Base-by-base conservation (phyloP, 1,139 yeast species). In the Lodderomyces margitis region DNA sequence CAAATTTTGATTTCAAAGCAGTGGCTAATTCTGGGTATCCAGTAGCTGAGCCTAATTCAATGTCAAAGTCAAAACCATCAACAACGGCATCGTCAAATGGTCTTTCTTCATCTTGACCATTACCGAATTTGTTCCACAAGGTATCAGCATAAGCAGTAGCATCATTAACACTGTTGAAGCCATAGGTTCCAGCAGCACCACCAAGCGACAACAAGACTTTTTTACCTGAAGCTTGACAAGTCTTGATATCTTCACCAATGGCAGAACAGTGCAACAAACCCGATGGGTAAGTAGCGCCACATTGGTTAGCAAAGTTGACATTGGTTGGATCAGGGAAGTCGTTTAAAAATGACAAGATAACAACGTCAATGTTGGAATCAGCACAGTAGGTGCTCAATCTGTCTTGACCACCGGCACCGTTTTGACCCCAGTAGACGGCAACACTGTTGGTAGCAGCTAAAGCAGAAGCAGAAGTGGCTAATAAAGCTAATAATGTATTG, bases 401-500 rank as follows among this genome's bases (percentile, higher is more conserved):
- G 45, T 78, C 69, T 61, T 89, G 96, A 37, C 79, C 59, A n/a
- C 88, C 88, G 28, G 80, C 84, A 28, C 53, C 52, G 34, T 82
- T 79, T 64, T 88, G 96, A 39, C 96, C 96, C 95, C 96, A 87
- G 64, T 87, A 87, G 20, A 85, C 70, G 24, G 81, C 95, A 40
- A 86, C 78, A 50, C 83, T 82, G 43, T 75, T 68, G 21, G 76
- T 59, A n/a, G 64, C 47, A 11, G 64, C 46, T 15, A 71, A 61
- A 45, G 72, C 68, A 44, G 75, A 72, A 17, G 73, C 69, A 15
- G 42, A 28, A 5, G 44, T 37, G 20, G 46, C 46, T 38, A 48
- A 40, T 21, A 44, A 30, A 25, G 47, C 46, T 20, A 49, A 44
- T 21, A 45, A 38, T 36, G 43, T 40, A 33, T 46, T 30, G 27